Evolutionary conservation across 495 filamentous ascomycete genomes (phyloP).

Genomic region (Platismatia glauca): DNA sequence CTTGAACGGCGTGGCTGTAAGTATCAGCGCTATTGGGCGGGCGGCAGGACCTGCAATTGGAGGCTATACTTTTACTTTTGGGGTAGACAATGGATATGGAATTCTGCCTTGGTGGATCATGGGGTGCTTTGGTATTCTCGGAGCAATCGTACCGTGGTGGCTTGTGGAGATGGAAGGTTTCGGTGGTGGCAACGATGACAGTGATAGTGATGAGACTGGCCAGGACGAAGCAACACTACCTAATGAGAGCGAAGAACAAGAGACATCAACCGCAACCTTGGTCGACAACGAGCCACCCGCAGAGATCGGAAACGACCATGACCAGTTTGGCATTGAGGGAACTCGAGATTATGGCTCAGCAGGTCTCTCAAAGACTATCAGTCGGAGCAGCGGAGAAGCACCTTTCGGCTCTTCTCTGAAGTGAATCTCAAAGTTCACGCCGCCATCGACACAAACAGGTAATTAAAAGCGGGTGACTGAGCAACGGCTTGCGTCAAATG

Average conservation of each 20-base stretch:
- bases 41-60: slow-evolving; percentile 64
- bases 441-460: slow-evolving; percentile 4
- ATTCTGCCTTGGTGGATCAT: slow-evolving; percentile 76
- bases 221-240: slow-evolving; percentile 20
- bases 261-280: neutral
- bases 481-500: slow-evolving; percentile 14
- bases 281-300: neutral
- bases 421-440: slow-evolving; percentile 6
- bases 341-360: neutral
- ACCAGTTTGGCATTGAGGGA: neutral
- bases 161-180: slow-evolving; percentile 72
- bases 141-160: slow-evolving; percentile 58
- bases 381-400: neutral
- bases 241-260: slow-evolving; percentile 16
- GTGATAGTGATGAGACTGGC: slow-evolving; percentile 21
- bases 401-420: neutral
- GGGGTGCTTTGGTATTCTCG: slow-evolving; percentile 46
- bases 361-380: slow-evolving; percentile 2
- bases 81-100: slow-evolving; percentile 60
- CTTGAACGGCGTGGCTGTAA: slow-evolving; percentile 80
- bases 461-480: slow-evolving; percentile 4
- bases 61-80: slow-evolving; percentile 58
- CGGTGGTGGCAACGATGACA: slow-evolving; percentile 31
- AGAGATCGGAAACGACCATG: neutral
- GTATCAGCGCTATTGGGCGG: slow-evolving; percentile 66